phyloP scores from a whole-genome alignment of 1,284 basidiomycete species.

The Austropuccinia psidii region DNA sequence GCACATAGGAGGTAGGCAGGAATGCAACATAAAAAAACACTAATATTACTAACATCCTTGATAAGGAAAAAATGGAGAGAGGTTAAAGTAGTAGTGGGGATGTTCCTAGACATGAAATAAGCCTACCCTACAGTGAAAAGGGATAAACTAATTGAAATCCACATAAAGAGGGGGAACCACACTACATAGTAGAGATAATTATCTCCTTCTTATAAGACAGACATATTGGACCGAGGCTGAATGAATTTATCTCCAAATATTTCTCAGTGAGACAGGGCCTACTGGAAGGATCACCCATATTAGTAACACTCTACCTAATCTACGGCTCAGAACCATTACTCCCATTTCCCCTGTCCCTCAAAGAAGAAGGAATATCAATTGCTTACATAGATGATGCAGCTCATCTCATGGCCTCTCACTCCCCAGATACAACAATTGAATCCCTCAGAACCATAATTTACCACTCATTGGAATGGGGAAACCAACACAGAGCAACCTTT shows the following conservation, averaged over 20 bases:
- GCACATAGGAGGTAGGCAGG: neutral
- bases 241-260: neutral
- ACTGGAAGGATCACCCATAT: slow-evolving; percentile 6
- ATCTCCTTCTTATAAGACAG: neutral
- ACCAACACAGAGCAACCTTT: slow-evolving; percentile 1
- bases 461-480: neutral
- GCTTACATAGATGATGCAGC: slow-evolving; percentile 19
- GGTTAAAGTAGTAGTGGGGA: neutral
- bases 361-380: neutral
- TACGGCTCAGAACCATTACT: neutral
- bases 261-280: slow-evolving; percentile 1
- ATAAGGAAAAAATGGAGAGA: neutral
- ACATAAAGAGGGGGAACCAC: neutral
- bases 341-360: neutral
- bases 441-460: neutral
- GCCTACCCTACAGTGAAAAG: slow-evolving; percentile 13
- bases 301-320: neutral
- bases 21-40: neutral
- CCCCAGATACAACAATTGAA: neutral
- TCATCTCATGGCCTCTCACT: neutral
- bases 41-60: neutral
- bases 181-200: neutral
- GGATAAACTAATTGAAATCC: neutral
- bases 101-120: slow-evolving; percentile 15
- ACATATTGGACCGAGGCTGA: neutral